These are phyloP conservation scores for Heritiera littoralis DNA, from an alignment of 345 rosid species.

Conservation along the genomic window DNA sequence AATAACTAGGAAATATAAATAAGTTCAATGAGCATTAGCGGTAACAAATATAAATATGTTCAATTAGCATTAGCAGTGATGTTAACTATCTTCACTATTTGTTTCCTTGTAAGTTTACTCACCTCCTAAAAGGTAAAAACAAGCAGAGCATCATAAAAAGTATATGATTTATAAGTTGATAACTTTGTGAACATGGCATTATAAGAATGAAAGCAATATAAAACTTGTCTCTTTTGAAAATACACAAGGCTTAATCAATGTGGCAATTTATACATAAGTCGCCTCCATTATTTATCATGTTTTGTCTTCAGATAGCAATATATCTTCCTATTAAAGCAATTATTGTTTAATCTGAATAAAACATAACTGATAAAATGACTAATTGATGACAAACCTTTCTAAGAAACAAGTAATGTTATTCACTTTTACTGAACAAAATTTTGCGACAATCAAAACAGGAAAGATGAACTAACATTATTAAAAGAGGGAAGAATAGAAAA, in stretches of 20 bases:
- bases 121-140: background rate
- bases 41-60: background rate
- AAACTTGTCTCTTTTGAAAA: background rate
- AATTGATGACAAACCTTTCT: background rate
- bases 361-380: background rate
- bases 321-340: background rate
- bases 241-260: background rate
- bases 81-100: background rate
- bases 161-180: background rate
- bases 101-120: slow-evolving; percentile 10
- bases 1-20: background rate
- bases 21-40: background rate
- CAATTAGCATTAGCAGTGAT: background rate
- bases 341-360: too few relatives aligned
- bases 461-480: too few relatives aligned
- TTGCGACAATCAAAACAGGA: too few relatives aligned
- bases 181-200: background rate
- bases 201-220: background rate
- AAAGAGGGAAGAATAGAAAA: too few relatives aligned
- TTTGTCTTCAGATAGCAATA: background rate
- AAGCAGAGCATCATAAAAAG: background rate
- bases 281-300: background rate
- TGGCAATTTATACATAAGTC: background rate
- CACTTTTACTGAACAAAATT: too few relatives aligned
- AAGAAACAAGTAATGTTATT: too few relatives aligned